Percentiles rank a stretch among this genome's conserved stretches.
Evolutionary conservation across 2,329 filamentous ascomycete genomes (phyloP).

Genomic region (Colletotrichum horii): DNA sequence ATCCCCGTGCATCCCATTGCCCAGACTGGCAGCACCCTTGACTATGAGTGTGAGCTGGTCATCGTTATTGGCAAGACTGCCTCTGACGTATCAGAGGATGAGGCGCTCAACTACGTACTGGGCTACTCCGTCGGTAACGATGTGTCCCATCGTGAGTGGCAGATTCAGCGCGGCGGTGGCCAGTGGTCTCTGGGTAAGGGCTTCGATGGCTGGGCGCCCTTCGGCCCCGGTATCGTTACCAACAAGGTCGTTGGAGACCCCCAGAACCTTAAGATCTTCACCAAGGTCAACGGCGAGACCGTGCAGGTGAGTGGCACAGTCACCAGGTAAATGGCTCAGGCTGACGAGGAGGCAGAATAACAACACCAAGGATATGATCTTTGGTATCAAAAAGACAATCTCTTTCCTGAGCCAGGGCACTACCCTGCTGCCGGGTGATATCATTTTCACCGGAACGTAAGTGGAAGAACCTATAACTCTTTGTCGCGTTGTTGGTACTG

Average conservation of each 20-base stretch:
- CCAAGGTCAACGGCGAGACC: slow-evolving; percentile 63
- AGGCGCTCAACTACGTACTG: slow-evolving; percentile 74
- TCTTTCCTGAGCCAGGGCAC: slow-evolving; percentile 66
- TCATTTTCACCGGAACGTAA: slow-evolving; percentile 71
- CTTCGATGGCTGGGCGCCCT: slow-evolving; percentile 78
- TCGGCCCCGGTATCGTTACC: slow-evolving; percentile 73
- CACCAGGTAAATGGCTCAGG: not conserved
- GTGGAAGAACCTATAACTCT: slow-evolving; percentile 25
- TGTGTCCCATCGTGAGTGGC: slow-evolving; percentile 81
- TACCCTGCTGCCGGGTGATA: slow-evolving; percentile 66
- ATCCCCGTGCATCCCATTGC: slow-evolving; percentile 71
- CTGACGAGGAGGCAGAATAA: slow-evolving; percentile 42
- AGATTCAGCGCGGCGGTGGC: slow-evolving; percentile 69
- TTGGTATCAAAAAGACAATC: slow-evolving; percentile 63
- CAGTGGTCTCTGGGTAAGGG: slow-evolving; percentile 78
- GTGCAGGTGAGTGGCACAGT: slow-evolving; percentile 49
- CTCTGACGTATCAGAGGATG: slow-evolving; percentile 65
- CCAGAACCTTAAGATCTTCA: slow-evolving; percentile 60
- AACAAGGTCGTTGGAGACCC: slow-evolving; percentile 60
- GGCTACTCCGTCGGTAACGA: slow-evolving; percentile 81
- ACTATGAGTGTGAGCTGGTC: slow-evolving; percentile 84
- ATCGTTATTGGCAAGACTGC: slow-evolving; percentile 73
- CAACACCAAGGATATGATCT: slow-evolving; percentile 67
- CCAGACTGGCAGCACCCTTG: slow-evolving; percentile 69
- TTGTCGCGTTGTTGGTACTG: not conserved